Base-by-base conservation (phyloP, 2,329 filamentous ascomycete species). In the Mollisia scopiformis region DNA sequence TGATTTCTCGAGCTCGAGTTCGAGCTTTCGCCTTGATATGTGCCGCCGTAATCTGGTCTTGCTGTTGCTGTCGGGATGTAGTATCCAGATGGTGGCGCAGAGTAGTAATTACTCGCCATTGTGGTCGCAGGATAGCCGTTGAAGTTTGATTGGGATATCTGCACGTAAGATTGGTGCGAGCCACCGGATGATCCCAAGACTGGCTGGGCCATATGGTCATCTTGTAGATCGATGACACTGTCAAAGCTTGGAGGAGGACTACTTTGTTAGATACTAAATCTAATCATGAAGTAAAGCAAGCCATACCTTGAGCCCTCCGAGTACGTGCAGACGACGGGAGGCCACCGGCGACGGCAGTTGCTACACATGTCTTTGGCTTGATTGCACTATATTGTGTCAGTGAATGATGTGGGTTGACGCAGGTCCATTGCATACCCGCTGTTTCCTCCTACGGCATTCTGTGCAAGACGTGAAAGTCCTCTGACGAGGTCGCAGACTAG, bases 321-420 rank as follows among this genome's bases (percentile, higher is more conserved):
- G 46, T 68, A 68, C 3, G 62, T 65, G 51, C 66, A 68, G 21
- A 59, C 39, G 2, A 66, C 64, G 13, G 65, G 66, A 28, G 67
- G 67, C 27, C 64, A 69, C 14, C 67, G 52, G 21, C 67, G 60
- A 8, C 62, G 57, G 56, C 67, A 69, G 49, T 69, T 67, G 25
- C 62, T 66, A 51, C 67, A 69, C 1, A 65, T 54, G 52, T 68
- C 65, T 65, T 66, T 69, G 21, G 67, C 63, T 63, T 69, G 65
- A 46, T 69, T 69, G 58, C 67, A 69, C 60, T 65, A 27, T 27
- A 6, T 43, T 2, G 33, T 13, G 47, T 51, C n/a, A 61, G 30
- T 39, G 21, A 10, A 30, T 25, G 2, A 16, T 30, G 13, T 19
- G 13, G 3, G 7, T 21, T 5, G 41, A 14, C 14, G 11, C 37